Base-by-base conservation (phyloP, 2,329 filamentous ascomycete species). In the Colletotrichum sp. region DNA sequence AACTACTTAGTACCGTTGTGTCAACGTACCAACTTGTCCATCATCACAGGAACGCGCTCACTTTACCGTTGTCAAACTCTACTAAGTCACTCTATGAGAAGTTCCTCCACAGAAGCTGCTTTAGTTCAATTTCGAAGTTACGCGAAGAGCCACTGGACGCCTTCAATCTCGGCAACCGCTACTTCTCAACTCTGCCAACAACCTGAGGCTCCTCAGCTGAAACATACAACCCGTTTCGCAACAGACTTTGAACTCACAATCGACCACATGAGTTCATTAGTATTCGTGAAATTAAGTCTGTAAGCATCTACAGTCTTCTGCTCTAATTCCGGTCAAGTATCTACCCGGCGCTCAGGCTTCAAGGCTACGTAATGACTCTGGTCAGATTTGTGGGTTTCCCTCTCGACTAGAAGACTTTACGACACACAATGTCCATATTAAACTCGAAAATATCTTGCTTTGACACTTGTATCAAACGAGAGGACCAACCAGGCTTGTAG, bases 231-330 rank as follows among this genome's bases (percentile, higher is more conserved):
- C 43, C 12, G 43, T 52, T 52, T 52, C 43, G 21, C n/a, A 52
- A 21, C n/a, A 52, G 43, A 52, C 43, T 52, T 52, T 13, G 2
- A 52, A 52, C n/a, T 52, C 43, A 12, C 10, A 52, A 12, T 52
- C 12, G 1, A 21, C 2, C 7, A 52, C 2, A 21, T 3, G n/a
- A 52, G 4, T 52, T 24, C 0, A 13, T 24, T 5, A 13, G 10
- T 21, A 13, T 13, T 0, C 8, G 18, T 2, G 18, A 48, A 48
- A 12, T 10, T 21, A 48, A 21, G 18, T 2, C 9, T 43, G 5
- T n/a, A n/a, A 5, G 39, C 18, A 43, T 10, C 9, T 10, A 43
- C 6, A 43, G 39, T 43, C 16, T 5, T 18, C 39, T 10, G 5
- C 39, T n/a, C 15, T 8, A 8, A 39, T 16, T 18, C 39, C 39